Evolutionary conservation across 164 flowering plant species (phyloP).

Genomic region (Chimonanthus praecox): DNA sequence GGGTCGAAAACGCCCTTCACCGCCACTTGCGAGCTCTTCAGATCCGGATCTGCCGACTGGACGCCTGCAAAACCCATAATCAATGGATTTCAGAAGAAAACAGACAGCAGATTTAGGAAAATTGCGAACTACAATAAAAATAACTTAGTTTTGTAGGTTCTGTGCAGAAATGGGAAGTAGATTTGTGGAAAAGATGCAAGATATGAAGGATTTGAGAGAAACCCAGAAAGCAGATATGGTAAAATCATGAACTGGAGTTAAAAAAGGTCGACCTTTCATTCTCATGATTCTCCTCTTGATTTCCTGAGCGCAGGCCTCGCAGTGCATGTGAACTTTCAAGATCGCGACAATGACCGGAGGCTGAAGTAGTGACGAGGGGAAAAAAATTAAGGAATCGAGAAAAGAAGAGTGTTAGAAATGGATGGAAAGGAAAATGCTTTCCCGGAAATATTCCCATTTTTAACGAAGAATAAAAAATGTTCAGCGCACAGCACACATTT

Average conservation of each 20-base stretch:
- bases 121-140: too few relatives aligned
- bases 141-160: too few relatives aligned
- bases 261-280: slow-evolving; percentile 61
- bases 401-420: not conserved
- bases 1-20: slow-evolving; percentile 77
- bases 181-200: too few relatives aligned
- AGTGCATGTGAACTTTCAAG: slow-evolving; percentile 80
- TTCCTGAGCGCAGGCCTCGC: slow-evolving; percentile 78
- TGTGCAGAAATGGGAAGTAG: too few relatives aligned
- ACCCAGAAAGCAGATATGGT: too few relatives aligned
- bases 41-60: slow-evolving; percentile 65
- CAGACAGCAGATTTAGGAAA: too few relatives aligned
- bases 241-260: too few relatives aligned
- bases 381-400: not conserved
- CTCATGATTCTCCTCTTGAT: slow-evolving; percentile 61
- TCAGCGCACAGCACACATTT: too few relatives aligned
- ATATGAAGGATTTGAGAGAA: too few relatives aligned
- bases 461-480: too few relatives aligned
- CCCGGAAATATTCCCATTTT: too few relatives aligned
- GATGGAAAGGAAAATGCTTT: not conserved
- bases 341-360: slow-evolving; percentile 53
- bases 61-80: slow-evolving; percentile 40
- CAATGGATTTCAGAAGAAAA: too few relatives aligned
- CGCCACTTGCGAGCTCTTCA: slow-evolving; percentile 63
- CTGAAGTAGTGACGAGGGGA: slow-evolving; percentile 16